phyloP scores from a whole-genome alignment of 2,329 filamentous ascomycete genomes.

The Fusarium incarnatum region DNA sequence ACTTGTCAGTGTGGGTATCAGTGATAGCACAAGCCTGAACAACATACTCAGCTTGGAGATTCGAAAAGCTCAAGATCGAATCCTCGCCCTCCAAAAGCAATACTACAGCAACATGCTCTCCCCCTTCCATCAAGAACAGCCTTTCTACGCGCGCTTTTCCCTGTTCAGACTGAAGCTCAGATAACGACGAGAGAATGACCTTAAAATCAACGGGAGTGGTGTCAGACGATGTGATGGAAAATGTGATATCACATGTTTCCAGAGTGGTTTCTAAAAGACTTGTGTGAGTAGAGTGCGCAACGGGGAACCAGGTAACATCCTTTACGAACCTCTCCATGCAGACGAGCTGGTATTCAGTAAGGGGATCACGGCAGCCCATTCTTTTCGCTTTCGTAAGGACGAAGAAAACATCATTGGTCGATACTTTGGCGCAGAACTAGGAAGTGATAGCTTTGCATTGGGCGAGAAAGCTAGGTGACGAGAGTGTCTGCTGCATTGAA shows the following conservation, averaged over 20 bases:
- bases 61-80: conserved; percentile 53
- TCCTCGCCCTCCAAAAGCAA: conserved; percentile 55
- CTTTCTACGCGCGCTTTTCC: conserved; percentile 54
- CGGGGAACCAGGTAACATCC: neutral
- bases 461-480: neutral
- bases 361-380: conserved; percentile 51
- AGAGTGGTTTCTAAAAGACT: conserved; percentile 55
- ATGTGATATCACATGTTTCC: conserved; percentile 59
- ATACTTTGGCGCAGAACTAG: neutral
- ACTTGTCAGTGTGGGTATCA: neutral
- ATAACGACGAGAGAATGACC: conserved; percentile 56
- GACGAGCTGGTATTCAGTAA: conserved; percentile 36
- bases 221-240: conserved; percentile 48
- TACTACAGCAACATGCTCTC: conserved; percentile 56
- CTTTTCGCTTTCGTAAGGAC: conserved; percentile 52
- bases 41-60: conserved; percentile 58
- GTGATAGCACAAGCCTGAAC: neutral
- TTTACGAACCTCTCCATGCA: conserved; percentile 47
- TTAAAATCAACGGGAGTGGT: conserved; percentile 46
- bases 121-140: conserved; percentile 56
- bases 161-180: conserved; percentile 50
- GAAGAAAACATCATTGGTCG: conserved; percentile 54
- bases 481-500: neutral
- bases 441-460: neutral
- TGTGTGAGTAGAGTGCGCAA: conserved; percentile 8